Conservation (phyloP, 139 green algal species). For the Coelastrella sp. region DNA sequence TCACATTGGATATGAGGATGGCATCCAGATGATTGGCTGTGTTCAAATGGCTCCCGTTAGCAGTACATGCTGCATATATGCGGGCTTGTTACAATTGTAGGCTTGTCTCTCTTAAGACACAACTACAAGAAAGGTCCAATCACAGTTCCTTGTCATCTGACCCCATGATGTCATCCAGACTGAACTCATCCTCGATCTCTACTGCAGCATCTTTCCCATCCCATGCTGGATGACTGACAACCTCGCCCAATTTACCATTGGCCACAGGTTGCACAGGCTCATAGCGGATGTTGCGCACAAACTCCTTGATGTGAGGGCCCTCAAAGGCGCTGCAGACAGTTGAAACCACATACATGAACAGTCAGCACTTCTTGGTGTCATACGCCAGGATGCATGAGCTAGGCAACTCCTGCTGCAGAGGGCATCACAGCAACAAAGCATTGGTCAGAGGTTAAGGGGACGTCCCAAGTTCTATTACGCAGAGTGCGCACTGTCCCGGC, state of each 20-base stretch:
- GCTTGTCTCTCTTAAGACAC: no score
- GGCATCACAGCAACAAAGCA: no score
- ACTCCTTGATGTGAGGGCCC: not conserved
- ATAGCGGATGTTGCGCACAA: constrained; percentile 27
- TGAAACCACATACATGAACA: not conserved
- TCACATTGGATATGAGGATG: no score
- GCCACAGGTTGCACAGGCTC: constrained; percentile 54
- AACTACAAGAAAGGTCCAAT: not conserved
- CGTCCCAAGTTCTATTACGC: no score
- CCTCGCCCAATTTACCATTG: constrained; percentile 45
- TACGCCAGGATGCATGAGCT: not conserved
- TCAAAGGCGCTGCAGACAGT: constrained; percentile 38
- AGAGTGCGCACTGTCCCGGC: no score
- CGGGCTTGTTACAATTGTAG: not conserved
- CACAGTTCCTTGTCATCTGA: constrained; percentile 56
- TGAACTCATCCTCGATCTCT: constrained; percentile 88
- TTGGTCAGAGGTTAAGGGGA: no score
- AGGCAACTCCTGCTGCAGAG: not conserved
- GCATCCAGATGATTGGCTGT: no score
- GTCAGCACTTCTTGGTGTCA: no score
- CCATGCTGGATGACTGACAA: constrained; percentile 66
- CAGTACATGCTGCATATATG: not conserved
- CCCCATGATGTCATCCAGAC: constrained; percentile 83
- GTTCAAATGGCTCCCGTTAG: not conserved
- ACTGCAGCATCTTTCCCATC: constrained; percentile 84